Conservation (phyloP, 306 rosid species). For the Canavalia gladiata region DNA sequence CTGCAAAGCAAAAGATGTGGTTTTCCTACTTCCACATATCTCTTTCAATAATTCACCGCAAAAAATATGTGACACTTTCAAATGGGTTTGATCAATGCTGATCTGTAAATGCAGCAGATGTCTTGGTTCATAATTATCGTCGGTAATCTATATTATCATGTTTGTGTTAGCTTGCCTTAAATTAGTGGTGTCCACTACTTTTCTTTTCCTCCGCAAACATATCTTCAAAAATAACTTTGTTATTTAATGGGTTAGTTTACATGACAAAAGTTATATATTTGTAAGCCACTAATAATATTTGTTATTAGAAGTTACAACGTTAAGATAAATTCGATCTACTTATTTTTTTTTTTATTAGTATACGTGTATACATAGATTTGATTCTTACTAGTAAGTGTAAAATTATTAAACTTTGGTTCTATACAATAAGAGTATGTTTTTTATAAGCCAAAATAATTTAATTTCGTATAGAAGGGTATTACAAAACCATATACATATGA, state of each 20-base stretch:
- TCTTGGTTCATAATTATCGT: conserved; percentile 19
- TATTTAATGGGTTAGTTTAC: conserved; percentile 22
- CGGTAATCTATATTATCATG: conserved; percentile 35
- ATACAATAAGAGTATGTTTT: neutral
- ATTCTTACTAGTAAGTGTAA: neutral
- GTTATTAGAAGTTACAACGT: neutral
- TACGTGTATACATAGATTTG: neutral
- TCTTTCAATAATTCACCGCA: conserved; percentile 34
- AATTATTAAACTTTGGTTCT: neutral
- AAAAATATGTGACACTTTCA: conserved; percentile 21
- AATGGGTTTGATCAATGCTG: conserved; percentile 37
- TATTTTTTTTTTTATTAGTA: neutral
- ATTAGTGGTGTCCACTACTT: conserved; percentile 32
- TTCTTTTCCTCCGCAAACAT: conserved; percentile 10
- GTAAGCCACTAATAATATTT: neutral
- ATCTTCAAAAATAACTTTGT: neutral
- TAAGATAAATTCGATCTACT: neutral
- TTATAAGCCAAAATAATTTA: neutral
- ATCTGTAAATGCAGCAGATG: conserved; percentile 40
- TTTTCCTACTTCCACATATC: conserved; percentile 40
- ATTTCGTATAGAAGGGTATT: neutral
- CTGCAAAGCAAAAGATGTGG: conserved; percentile 48
- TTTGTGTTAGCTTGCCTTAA: conserved; percentile 28
- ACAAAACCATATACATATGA: neutral
- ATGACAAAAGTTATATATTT: neutral